Evolutionary conservation across 176 grass and related monocot species (phyloP), one percentile per base, ranked within the genome.

Genomic region (Triticum turgidum): DNA sequence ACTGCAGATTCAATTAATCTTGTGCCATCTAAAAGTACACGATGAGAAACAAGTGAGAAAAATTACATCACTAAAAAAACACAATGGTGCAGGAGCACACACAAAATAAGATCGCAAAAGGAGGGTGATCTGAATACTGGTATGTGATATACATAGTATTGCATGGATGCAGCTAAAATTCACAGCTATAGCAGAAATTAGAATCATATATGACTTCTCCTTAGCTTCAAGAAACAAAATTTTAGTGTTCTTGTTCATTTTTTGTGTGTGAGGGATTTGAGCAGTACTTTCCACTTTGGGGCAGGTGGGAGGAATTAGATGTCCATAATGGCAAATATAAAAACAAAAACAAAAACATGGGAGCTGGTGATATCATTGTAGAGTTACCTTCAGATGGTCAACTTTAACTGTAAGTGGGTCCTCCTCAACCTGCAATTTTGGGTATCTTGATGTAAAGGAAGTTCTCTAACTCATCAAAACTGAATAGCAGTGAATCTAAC

Each of bases 371-470:
- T 77, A 81, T 67, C 69, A 35, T 68, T 49, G 25, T 41, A 81
- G 77, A 90, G 41, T 80, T 92, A 96, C 97, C 94, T 98, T 96
- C 42, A 98, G 85, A 88, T 98, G 97, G 77, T 98, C 92, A 70
- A 98, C 92, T 71, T 96, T 98, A 52, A 98, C 97, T 80, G 94
- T 98, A 33, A 98, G 87, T 68, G 97, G 97, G 54, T 98, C 93
- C 90, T 96, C 97, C 86, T 98, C 90, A 81, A 92, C 92, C 97
- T 98, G 86, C 75, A 92, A 6, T 69, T 84, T 84, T 84, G 22
- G 30, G 62, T 37, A 69, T 77, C 61, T 81, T 85, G 69, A 67
- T 91, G 61, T 72, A 86, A 87, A 69, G 7, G 52, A 84, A 77
- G 44, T 86, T 68, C 20, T 80, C 61, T 52, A 84, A 80, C n/a